Evolutionary conservation across 495 filamentous ascomycete genomes (phyloP).

Genomic region (Halenospora varia): DNA sequence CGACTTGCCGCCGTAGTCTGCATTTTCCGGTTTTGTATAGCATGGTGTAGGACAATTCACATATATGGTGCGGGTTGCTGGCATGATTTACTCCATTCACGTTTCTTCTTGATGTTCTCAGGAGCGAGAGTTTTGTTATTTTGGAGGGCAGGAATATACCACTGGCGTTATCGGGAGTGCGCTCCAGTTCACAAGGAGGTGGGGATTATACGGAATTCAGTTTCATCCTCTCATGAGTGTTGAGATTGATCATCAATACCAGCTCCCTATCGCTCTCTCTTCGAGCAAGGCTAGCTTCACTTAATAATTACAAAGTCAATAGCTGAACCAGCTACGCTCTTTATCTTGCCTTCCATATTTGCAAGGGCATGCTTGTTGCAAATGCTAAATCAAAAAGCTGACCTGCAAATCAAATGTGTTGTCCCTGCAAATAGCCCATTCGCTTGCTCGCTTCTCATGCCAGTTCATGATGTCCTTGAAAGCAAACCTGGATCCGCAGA

Average conservation of each 20-base stretch:
- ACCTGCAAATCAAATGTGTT: neutral
- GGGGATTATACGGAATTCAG: too few species aligned
- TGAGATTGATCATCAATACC: neutral
- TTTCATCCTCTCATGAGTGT: neutral
- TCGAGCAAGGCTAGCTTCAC: neutral
- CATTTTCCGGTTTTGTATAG: neutral
- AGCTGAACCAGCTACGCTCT: neutral
- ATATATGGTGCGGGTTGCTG: too few species aligned
- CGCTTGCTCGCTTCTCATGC: neutral
- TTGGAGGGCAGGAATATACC: constrained; percentile 1
- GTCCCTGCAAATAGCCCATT: neutral
- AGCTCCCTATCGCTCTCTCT: neutral
- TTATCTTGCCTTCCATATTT: neutral
- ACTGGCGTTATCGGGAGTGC: neutral
- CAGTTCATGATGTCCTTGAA: neutral
- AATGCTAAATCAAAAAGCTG: neutral
- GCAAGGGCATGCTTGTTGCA: neutral
- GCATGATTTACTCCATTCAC: too few species aligned
- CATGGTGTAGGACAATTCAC: neutral
- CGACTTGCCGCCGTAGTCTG: constrained; percentile 20
- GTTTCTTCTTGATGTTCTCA: too few species aligned
- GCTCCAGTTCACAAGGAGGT: neutral
- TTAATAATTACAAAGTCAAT: neutral
- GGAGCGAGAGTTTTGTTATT: too few species aligned
- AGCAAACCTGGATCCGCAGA: neutral